Base-by-base conservation (phyloP, 2,329 filamentous ascomycete species). In the Shiraia bambusicola region DNA sequence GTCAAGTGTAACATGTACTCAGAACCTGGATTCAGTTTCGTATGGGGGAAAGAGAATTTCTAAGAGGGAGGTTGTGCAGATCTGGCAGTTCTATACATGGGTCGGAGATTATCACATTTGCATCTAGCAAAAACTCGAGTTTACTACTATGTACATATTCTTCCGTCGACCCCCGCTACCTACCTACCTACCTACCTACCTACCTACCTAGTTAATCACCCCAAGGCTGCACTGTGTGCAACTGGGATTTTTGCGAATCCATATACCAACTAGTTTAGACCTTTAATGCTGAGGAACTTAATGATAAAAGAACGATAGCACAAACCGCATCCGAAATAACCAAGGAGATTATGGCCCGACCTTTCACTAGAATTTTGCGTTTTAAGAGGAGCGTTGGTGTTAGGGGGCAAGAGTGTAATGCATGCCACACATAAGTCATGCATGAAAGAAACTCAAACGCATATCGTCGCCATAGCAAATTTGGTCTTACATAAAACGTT, bases 1-100 rank as follows among this genome's bases (percentile, higher is more conserved):
- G 79, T 89, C 47, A 90, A 87, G 72, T 93, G 88, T 70, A 93
- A 92, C 68, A 88, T 88, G 76, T 92, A 92, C 72, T 88, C 84
- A 44, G 87, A 91, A 63, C 86, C 87, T 64, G 87, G 80, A 27
- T 85, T 84, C 67, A 80, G 77, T 34, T 85, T 81, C 56, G 79
- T 83, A 34, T 85, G 81, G 81, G 81, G 81, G 59, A 85, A 85
- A 65, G 82, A 85, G 70, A 85, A 84, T 65, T 85, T 84, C 61
- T 83, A 79, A 58, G 37, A 13, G 13, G n/a, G 25, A 13, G 8
- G 19, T 13, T 22, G 13, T 12, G 10, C 28, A 27, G 25, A 15
- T 11, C 11, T 11, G 25, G 26, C 12, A n/a, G 6, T 28, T n/a
- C n/a, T 12, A 24, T 28, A 4, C 27, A 28, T 33, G 28, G 16